Base-by-base conservation (phyloP, 2,329 filamentous ascomycete genomes). In the Fusarium sp. region DNA sequence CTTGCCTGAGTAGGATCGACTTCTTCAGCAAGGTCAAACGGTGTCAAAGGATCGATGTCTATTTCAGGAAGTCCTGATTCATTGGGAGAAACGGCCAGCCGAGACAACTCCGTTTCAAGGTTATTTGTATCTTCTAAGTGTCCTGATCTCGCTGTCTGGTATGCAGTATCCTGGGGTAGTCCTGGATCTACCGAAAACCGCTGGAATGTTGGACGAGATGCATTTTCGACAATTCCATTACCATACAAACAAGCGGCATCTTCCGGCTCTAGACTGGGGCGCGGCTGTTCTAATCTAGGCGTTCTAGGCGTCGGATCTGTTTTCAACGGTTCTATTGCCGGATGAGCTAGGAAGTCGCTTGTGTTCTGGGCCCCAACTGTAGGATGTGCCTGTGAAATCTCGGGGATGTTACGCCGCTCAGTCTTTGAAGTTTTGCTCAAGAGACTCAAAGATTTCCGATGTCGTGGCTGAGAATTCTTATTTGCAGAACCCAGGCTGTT, bases 311-410 rank as follows among this genome's bases (percentile, higher is more conserved):
- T 37, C 23, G 60, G 37, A 20, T 63, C 54, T 42, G 59, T 27
- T 17, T 53, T 53, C 20, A 73, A 32, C 12, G 70, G 70, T 18
- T 67, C 56, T 37, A 73, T 35, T 20, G 71, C 71, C 15, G 71
- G 71, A 56, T 73, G 71, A n/a, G 52, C 60, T 33, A 55, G 33
- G 18, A 60, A 71, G 23, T 57, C 52, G 44, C 35, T 26, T 15
- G 35, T 38, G 44, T 45, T 52, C 23, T 44, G 33, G 27, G 26
- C n/a, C 17, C 12, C n/a, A 45, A 30, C 14, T 11, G 38, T 15
- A 30, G 46, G 26, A 10, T 41, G 42, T 32, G 41, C 5, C 23
- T 35, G 40, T 20, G 35, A 48, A 30, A 20, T 32, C 15, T 54
- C 56, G 32, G 30, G 20, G 15, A 10, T 20, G 15, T 40, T 30